Base-by-base conservation (phyloP, 2,329 filamentous ascomycete genomes). In the Fusarium robinianum region DNA sequence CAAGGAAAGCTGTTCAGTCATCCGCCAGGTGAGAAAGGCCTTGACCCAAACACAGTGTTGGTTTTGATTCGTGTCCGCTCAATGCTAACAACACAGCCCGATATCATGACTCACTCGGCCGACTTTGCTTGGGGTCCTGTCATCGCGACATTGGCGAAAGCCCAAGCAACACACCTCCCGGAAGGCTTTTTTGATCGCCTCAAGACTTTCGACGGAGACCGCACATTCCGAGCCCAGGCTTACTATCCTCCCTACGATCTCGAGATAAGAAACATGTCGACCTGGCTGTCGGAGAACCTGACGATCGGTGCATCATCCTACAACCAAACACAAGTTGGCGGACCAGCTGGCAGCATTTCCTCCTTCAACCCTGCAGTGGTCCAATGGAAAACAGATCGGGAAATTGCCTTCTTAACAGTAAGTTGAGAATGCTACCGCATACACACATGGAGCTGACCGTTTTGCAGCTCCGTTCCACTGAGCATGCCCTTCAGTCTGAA, bases 251-350 rank as follows among this genome's bases (percentile, higher is more conserved):
- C 81, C 0, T 81, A 73, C 35, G 82, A 85, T 57, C 68, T 68
- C 2, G 72, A 71, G 11, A 72, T 75, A 0, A 73, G 82, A 12
- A 84, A 84, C 53, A 78, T 84, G 48, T 77, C 77, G 0, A 72
- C 78, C 8, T 85, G 79, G 78, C 55, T 85, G 0, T 76, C 76
- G 0, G 63, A 72, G 3, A 73, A 77, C 16, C 65, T 85, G 8
- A 82, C 75, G 7, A 83, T 85, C 48, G 82, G 82, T 24, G 79
- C 77, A 0, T 75, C 81, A 57, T 77, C 78, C 0, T 82, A 80
- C 52, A 71, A 76, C 9, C 74, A 84, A 61, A 75, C 71, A 27
- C 72, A 74, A 2, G 62, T 83, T 5, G 81, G 81, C 8, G 82
- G 81, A 0, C 75, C 77, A 5, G 69, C 73, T 2, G 70, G 71